Evolutionary conservation across 108 stramenopile genomes (phyloP), one percentile per base, ranked within the genome.

Genomic region (Skeletonema potamos): DNA sequence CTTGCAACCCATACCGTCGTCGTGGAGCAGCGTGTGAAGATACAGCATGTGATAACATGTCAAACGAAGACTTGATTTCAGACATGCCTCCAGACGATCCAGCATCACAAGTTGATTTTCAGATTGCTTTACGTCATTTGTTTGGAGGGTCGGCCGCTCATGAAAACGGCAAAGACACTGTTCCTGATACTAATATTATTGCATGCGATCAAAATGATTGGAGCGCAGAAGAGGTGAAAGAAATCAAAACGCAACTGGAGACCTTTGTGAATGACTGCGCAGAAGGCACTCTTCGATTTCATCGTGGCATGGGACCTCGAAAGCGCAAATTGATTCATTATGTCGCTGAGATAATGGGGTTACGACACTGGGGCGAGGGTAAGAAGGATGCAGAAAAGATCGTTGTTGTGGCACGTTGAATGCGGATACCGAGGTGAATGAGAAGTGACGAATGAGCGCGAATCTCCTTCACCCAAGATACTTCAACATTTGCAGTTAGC

Each of bases 251-350:
- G 10, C 43, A 70, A n/a, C 65, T 92, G 9, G 43, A 66, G 13
- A 39, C 48, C 3, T 89, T 86, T 77, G 13, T 89, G 0, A 26
- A 18, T 9, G 18, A 58, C 12, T 7, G 0, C 1, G n/a, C 4
- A 11, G 41, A 43, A 13, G 18, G 46, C 27, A 39, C 43, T 17
- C 72, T 67, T 33, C 41, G 62, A 26, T 83, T 87, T 51, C 78
- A 84, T 22, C 74, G 61, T 32, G 66, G 86, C 22, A 79, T 88
- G 86, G 87, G 88, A 5, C 48, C 79, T 2, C 72, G 86, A 3
- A 84, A 72, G 39, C 68, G 91, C 6, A 92, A 87, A 65, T 67
- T 92, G 8, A 78, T 92, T 24, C 91, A 92, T 63, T 84, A 62
- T 67, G 79, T 85, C 41, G 91, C 91, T 9, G 79, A 73, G 48